Conservation (phyloP, 306 rosid species). For the Vigna hirtella region DNA sequence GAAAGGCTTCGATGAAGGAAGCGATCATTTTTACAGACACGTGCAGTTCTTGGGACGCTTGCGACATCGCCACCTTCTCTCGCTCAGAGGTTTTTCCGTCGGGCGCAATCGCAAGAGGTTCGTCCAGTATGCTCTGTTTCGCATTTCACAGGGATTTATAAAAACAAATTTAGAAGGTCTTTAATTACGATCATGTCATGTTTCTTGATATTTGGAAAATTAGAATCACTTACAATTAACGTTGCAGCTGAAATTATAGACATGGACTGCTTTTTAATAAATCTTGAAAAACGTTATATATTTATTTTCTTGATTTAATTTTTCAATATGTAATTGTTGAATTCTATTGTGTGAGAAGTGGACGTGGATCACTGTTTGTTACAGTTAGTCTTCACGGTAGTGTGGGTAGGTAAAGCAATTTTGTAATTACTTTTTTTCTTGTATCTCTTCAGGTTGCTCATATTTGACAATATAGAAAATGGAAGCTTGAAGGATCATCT, state of each 20-base stretch:
- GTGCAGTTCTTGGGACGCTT: constrained; percentile 83
- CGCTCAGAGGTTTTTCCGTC: constrained; percentile 74
- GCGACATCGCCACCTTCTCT: constrained; percentile 95
- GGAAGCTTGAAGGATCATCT: constrained; percentile 97
- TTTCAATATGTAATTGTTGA: not conserved
- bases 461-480: constrained; percentile 76
- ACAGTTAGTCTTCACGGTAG: not conserved
- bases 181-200: not conserved
- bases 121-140: constrained; percentile 18
- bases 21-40: constrained; percentile 64
- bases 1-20: constrained; percentile 54
- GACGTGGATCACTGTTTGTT: constrained; percentile 9
- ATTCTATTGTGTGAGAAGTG: not conserved
- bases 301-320: not conserved
- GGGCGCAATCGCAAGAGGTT: constrained; percentile 75
- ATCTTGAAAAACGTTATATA: not conserved
- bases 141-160: not conserved
- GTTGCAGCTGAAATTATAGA: not conserved
- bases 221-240: no score
- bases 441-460: constrained; percentile 66
- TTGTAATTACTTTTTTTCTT: constrained; percentile 18
- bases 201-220: not conserved
- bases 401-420: constrained; percentile 4
- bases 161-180: not conserved
- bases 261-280: not conserved